phyloP scores from a whole-genome alignment of 179 eudicot genomes.

The Silene coronaria region DNA sequence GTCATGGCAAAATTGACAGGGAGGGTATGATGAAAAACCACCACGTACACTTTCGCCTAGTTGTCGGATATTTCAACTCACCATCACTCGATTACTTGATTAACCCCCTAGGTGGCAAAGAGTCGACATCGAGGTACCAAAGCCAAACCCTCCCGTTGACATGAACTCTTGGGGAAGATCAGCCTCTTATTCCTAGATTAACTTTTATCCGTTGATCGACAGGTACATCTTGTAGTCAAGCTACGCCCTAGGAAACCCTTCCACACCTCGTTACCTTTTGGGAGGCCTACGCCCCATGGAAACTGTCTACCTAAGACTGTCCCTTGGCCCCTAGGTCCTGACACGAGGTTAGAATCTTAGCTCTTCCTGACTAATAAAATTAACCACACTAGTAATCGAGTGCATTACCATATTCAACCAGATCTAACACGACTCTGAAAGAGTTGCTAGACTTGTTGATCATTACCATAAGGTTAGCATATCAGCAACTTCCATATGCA shows the following conservation, averaged over 20 bases:
- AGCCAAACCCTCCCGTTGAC: not conserved
- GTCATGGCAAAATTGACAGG: too few species aligned
- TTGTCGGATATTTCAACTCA: too few species aligned
- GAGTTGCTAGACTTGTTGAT: not conserved
- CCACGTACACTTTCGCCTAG: too few species aligned
- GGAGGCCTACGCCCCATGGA: not conserved
- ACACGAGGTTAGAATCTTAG: not conserved
- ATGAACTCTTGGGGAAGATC: not conserved
- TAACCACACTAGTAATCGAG: too few species aligned
- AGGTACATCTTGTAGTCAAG: too few species aligned
- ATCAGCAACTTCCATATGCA: not conserved
- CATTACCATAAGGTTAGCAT: not conserved
- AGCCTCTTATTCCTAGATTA: not conserved
- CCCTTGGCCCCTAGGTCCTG: not conserved
- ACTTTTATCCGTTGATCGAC: slow-evolving; percentile 6
- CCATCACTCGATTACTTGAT: too few species aligned
- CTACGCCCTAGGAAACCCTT: too few species aligned
- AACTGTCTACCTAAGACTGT: not conserved
- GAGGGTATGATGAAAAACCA: too few species aligned
- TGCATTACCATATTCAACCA: too few species aligned
- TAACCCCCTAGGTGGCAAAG: not conserved
- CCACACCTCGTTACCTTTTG: not conserved
- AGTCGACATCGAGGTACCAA: not conserved
- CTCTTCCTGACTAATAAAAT: too few species aligned
- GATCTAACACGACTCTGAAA: not conserved